These are phyloP conservation scores for Acmispon strigosus DNA, from an alignment of 306 rosid species.

Conservation along the genomic window DNA sequence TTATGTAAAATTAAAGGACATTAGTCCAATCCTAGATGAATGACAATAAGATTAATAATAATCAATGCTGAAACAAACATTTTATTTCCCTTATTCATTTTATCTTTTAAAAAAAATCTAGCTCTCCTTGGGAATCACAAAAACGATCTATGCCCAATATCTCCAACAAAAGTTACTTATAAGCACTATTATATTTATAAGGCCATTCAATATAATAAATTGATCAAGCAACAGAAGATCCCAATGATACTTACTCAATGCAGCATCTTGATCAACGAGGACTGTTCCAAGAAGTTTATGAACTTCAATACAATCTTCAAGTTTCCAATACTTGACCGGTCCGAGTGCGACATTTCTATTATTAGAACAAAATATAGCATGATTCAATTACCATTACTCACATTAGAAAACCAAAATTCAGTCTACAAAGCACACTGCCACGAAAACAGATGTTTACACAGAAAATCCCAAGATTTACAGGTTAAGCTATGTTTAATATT, in stretches of 20 bases:
- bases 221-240: neutral
- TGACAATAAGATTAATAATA: neutral
- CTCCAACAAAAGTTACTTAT: neutral
- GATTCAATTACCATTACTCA: slow-evolving; percentile 5
- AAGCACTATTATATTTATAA: neutral
- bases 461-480: neutral
- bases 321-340: slow-evolving; percentile 63
- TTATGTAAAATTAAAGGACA: neutral
- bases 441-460: neutral
- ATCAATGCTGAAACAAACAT: neutral
- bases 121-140: neutral
- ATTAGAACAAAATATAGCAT: slow-evolving; percentile 14
- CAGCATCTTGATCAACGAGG: slow-evolving; percentile 56
- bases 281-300: slow-evolving; percentile 71
- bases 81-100: neutral
- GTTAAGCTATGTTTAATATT: neutral
- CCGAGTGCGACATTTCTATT: slow-evolving; percentile 71
- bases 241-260: slow-evolving; percentile 52
- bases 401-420: slow-evolving; percentile 1
- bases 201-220: neutral
- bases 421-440: neutral
- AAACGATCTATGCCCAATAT: neutral
- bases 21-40: neutral
- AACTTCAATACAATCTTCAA: slow-evolving; percentile 68
- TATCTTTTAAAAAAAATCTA: neutral